Evolutionary conservation across 345 rosid species (phyloP), one percentile per base, ranked within the genome.

Genomic region (Hibiscus trionum): DNA sequence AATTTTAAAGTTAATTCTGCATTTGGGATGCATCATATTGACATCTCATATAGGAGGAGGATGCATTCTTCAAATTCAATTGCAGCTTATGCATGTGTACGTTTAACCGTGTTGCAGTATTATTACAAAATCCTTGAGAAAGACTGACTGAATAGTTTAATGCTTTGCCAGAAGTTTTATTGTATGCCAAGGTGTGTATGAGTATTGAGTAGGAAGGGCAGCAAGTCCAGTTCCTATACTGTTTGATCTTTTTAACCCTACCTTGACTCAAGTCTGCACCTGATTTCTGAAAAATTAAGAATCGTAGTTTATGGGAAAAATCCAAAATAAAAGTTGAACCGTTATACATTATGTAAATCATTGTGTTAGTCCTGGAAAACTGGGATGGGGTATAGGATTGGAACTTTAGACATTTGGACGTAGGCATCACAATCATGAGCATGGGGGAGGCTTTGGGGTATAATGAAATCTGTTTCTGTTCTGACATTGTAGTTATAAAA

Each of bases 401-500:
- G 71, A 49, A 27, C 39, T 67, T 50, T 68, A 49, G 19, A 49
- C 39, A 33, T 47, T 67, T 49, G 27, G 39, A 67, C 49, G 71
- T 47, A 8, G 17, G 58, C 31, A 46, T 27, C 24, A 1, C 14
- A 49, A 24, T 35, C 70, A 66, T 66, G 4, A 16, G 21, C 3
- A 1, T 0, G 37, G 46, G 44, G 47, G 47, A 50, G 26, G 29
- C 31, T 16, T 68, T 10, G 47, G 72, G 3, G 61, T 69, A n/a
- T 52, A 31, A 53, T 31, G n/a, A 49, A 69, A 69, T 53, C 10
- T 69, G 47, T 44, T 60, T 15, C 61, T 33, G n/a, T 27, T 60
- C 42, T 60, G 16, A 33, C 24, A 35, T 31, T 31, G 3, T 29
- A 27, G 64, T 66, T 63, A 21, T 64, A 55, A 29, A 49, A 49